phyloP scores from a whole-genome alignment of 2,329 filamentous ascomycete genomes.

The Colletotrichum camelliae region DNA sequence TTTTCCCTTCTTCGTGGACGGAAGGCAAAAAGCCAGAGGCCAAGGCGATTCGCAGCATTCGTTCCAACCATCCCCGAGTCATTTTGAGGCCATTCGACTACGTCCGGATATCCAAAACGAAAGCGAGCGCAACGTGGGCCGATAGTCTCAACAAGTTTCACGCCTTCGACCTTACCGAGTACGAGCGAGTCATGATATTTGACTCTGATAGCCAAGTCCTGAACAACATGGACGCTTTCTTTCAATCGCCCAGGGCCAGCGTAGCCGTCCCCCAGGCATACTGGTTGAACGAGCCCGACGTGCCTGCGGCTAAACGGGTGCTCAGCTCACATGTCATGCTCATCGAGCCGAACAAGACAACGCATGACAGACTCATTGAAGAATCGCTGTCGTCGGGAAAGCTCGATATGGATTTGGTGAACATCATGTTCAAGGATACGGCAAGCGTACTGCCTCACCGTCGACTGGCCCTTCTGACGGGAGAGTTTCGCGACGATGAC shows the following conservation, averaged over 20 bases:
- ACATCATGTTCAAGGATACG: slow-evolving; percentile 62
- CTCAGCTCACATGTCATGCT: slow-evolving; percentile 60
- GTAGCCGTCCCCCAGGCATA: slow-evolving; percentile 76
- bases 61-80: not conserved
- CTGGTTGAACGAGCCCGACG: slow-evolving; percentile 64
- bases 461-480: slow-evolving; percentile 64
- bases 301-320: slow-evolving; percentile 43
- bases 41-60: not conserved
- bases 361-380: slow-evolving; percentile 42
- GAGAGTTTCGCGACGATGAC: slow-evolving; percentile 63
- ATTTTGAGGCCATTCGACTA: slow-evolving; percentile 6
- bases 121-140: slow-evolving; percentile 57
- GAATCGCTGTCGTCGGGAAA: slow-evolving; percentile 39
- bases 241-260: slow-evolving; percentile 64
- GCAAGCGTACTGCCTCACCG: slow-evolving; percentile 70
- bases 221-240: slow-evolving; percentile 72
- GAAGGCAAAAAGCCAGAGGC: not conserved
- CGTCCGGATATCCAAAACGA: slow-evolving; percentile 5
- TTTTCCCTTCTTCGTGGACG: slow-evolving; percentile 43
- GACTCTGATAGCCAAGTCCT: slow-evolving; percentile 70
- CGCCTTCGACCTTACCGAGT: slow-evolving; percentile 71
- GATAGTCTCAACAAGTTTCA: slow-evolving; percentile 71
- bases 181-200: slow-evolving; percentile 51
- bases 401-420: slow-evolving; percentile 73
- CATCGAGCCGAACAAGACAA: slow-evolving; percentile 48